Conservation (phyloP, 805 yeast genomes). For the Nakazawaea populi region DNA sequence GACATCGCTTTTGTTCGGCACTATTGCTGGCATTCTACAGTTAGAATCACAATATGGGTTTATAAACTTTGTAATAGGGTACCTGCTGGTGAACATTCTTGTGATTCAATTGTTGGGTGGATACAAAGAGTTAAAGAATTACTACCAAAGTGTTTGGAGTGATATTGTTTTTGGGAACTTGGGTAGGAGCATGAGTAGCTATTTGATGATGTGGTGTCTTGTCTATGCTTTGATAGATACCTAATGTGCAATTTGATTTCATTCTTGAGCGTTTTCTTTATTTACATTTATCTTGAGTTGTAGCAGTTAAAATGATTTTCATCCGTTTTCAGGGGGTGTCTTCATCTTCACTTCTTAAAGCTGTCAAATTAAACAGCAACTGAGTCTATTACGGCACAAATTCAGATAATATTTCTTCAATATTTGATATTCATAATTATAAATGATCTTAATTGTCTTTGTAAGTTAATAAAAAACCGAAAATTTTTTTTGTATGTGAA, state of each 20-base stretch:
- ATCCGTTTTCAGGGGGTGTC: too few species aligned
- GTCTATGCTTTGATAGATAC: conserved; percentile 36
- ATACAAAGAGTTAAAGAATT: conserved; percentile 26
- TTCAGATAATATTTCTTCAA: too few species aligned
- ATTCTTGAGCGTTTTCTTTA: too few species aligned
- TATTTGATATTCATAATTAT: too few species aligned
- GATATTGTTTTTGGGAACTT: conserved; percentile 39
- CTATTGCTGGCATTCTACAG: conserved; percentile 49
- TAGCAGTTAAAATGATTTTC: too few species aligned
- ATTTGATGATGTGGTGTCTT: conserved; percentile 54
- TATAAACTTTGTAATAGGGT: conserved; percentile 31
- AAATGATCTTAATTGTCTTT: too few species aligned
- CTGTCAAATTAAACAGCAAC: too few species aligned
- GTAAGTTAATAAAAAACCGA: too few species aligned
- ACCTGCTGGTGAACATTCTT: conserved; percentile 25
- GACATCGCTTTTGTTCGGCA: conserved; percentile 44
- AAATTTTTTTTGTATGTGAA: too few species aligned
- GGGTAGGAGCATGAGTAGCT: conserved; percentile 44
- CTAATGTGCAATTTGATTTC: background rate
- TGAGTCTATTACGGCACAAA: too few species aligned
- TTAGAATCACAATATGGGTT: conserved; percentile 46
- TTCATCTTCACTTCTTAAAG: too few species aligned
- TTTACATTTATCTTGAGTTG: too few species aligned
- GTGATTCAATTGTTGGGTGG: conserved; percentile 29
- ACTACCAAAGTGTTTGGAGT: conserved; percentile 31